phyloP scores from a whole-genome alignment of 208 protist species.

The Leishmania arabica region DNA sequence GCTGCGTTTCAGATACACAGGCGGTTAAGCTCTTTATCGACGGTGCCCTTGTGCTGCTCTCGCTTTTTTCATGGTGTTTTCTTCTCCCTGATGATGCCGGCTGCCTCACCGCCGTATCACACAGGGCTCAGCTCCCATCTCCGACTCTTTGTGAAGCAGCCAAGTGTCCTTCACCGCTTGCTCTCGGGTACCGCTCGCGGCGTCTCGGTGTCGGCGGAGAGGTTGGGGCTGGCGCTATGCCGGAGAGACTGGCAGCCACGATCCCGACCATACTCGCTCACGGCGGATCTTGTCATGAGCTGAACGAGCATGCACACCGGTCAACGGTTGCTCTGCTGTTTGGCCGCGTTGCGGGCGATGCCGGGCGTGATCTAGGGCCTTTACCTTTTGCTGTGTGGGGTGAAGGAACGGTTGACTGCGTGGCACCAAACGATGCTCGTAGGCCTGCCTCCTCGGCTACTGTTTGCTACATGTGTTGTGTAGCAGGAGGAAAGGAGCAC shows the following conservation, averaged over 20 bases:
- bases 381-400: not conserved
- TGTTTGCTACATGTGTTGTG: too few species aligned
- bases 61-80: not conserved
- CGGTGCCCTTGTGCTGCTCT: not conserved
- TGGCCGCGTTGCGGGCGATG: not conserved
- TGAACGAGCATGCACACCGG: not conserved
- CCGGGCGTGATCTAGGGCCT: not conserved
- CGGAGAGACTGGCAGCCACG: not conserved
- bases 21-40: not conserved
- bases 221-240: not conserved
- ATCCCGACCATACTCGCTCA: not conserved
- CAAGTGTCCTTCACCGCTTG: not conserved
- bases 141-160: not conserved
- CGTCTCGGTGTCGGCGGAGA: not conserved
- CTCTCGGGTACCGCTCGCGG: not conserved
- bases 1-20: not conserved
- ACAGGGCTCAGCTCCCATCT: not conserved
- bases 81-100: not conserved
- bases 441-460: not conserved
- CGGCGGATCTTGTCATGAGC: not conserved
- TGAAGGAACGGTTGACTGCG: not conserved
- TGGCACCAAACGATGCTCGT: not conserved
- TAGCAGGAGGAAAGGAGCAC: not conserved
- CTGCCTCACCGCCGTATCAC: not conserved
- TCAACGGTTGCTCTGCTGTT: not conserved